Base-by-base conservation (phyloP, 176 grass and related monocot species). In the Eragrostis curvula region DNA sequence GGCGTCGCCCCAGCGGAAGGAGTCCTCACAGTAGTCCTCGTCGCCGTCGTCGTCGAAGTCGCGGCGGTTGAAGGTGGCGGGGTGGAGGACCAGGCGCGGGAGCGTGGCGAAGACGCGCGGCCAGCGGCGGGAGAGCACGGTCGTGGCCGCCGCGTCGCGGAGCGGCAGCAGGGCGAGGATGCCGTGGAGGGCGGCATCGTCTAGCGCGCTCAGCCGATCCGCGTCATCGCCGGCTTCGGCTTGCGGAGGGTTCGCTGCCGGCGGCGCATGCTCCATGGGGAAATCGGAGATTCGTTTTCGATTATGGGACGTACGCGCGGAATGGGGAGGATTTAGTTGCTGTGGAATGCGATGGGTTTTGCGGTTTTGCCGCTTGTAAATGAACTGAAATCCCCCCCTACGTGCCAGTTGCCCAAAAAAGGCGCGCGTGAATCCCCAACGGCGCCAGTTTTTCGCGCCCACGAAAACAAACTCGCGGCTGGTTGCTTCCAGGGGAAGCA, bases 41-140 rank as follows among this genome's bases (percentile, higher is more conserved):
- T 45, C 51, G n/a, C 14, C 65, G 5, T 56, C 64, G 42, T 62
- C 80, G 42, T 27, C 25, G 80, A 82, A 64, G 27, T 13, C 69
- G 4, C 69, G 80, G 69, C 57, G 43, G 80, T 73, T 82, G 80
- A 82, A 82, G 12, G 68, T 73, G 69, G 20, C 27, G 12, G 53
- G 55, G 52, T 7, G 56, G 68, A 82, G 27, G 43, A 4, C 0
- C 8, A 82, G 28, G 43, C 56, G 56, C 43, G 69, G 80, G 24
- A 82, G 68, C 80, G 27, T 82, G 80, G 57, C 57, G 80, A 73
- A 73, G 57, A 82, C 69, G 27, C 68, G 56, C 20, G 20, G 80
- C 80, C 80, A 82, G 20, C 69, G 80, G 28, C 44, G 68, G 43
- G 69, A 73, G 20, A 82, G 56, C 68, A 27, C 69, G 28, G 28